Base-by-base conservation (phyloP, 2,329 filamentous ascomycete species). In the Alternaria hordeiaustralica region DNA sequence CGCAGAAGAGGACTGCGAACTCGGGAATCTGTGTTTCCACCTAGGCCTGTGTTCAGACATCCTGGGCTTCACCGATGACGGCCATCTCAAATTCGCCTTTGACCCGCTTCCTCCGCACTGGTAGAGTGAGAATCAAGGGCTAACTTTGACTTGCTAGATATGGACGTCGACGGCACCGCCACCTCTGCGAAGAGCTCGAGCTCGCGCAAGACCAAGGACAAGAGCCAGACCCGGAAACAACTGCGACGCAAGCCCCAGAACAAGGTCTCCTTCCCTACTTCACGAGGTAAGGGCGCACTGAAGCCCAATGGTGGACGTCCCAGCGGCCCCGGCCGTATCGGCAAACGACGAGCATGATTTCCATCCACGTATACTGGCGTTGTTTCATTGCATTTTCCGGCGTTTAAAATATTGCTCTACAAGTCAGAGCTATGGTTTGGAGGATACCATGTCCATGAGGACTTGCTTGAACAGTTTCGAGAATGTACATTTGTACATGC, bases 31-130 rank as follows among this genome's bases (percentile, higher is more conserved):
- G 65, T 82, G 73, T 68, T 75, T 79, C 61, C 68, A 77, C 44
- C 69, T 82, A 33, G 80, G 80, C 20, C 74, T 81, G 20, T 78
- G 77, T 53, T 75, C 76, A 45, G 79, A 82, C 71, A 72, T 82
- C 33, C 63, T 77, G 43, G 80, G 79, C 64, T 82, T 82, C 71
- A 74, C 73, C 61, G 45, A 70, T 23, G 56, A 70, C 21, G 80
- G 79, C 33, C 58, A 76, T 50, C 71, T 82, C 56, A 56, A 76
- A 63, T 69, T 81, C 63, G 75, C 75, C 71, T 79, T 80, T 75
- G 78, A 77, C 73, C 70, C 71, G 64, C 76, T 78, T 68, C 70
- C 74, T 68, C 73, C 67, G 56, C 66, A 71, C 54, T 71, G 68
- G 70, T 71, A 66, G 67, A 72, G 72, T 72, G 70, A 71, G 66